A percentile compares a stretch with the other conserved stretches of the same genome.
phyloP scores from a whole-genome alignment of 1,139 yeast genomes.

The Magnusiomyces suaveolens region DNA sequence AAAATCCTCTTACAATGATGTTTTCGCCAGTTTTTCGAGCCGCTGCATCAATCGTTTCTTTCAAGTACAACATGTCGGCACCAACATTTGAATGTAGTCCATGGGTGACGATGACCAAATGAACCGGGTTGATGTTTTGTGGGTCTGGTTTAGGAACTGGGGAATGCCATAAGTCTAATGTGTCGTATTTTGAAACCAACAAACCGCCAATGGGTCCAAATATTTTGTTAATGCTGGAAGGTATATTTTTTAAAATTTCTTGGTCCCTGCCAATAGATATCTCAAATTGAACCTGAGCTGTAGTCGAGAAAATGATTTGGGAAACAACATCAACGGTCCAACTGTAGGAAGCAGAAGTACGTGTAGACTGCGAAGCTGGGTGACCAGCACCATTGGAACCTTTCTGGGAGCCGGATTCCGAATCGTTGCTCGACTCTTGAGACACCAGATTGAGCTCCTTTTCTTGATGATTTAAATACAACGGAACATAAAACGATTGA shows the following conservation, averaged over 20 bases:
- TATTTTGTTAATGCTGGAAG: conserved; percentile 2
- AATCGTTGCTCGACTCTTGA: conserved; percentile 25
- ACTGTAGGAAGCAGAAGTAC: conserved; percentile 36
- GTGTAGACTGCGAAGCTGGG: neutral
- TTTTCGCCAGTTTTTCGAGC: conserved; percentile 43
- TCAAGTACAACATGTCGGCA: conserved; percentile 78
- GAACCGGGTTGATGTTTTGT: conserved; percentile 40
- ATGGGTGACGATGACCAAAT: conserved; percentile 73
- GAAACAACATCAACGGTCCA: conserved; percentile 86
- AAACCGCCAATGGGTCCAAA: conserved; percentile 17
- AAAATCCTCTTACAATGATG: conserved; percentile 69
- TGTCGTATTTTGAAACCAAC: conserved; percentile 47
- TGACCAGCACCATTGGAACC: no score
- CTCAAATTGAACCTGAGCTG: conserved; percentile 64
- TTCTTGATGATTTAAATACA: conserved; percentile 39
- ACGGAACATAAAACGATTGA: conserved; percentile 45
- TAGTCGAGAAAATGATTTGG: conserved; percentile 67
- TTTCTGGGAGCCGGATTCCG: conserved; percentile 66
- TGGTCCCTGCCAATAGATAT: conserved; percentile 38
- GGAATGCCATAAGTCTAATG: conserved; percentile 64
- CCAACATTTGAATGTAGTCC: conserved; percentile 87
- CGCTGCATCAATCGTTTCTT: conserved; percentile 62
- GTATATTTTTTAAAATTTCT: neutral
- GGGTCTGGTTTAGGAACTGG: conserved; percentile 40
- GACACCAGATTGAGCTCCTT: conserved; percentile 18